Base-by-base conservation (phyloP, 768 basidiomycete species). In the Pisolithus tinctorius region DNA sequence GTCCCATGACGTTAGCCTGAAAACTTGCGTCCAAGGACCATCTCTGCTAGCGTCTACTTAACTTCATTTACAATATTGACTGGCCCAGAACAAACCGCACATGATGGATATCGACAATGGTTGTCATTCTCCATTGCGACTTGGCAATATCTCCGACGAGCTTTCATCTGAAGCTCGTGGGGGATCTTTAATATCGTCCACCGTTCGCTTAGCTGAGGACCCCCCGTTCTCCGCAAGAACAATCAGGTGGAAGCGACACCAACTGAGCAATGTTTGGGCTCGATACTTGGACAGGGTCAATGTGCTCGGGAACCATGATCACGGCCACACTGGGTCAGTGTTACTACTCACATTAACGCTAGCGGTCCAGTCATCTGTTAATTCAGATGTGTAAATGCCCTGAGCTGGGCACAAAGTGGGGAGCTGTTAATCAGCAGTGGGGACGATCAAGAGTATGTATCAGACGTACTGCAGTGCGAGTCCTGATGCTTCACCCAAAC, bases 341-440 rank as follows among this genome's bases (percentile, higher is more conserved):
- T 13, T 14, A 56, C 30, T 17, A 7, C n/a, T 49, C 29, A 16
- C 27, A 14, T 16, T 44, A 44, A 17, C 23, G 10, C 17, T n/a
- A 17, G 23, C 16, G 29, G 11, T 30, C 25, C 39, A 9, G 41
- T n/a, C 9, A 17, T 17, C n/a, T n/a, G n/a, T 36, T 6, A 20
- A 54, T 20, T n/a, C 47, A 87, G 86, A 49, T 89, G 87, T 57
- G 85, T 88, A 29, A 91, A 90, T 60, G 84, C 88, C 30, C 58
- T 89, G 34, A 83, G 80, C 54, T 90, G 88, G 88, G 79, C 84
- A 2, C 71, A 71, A 45, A 74, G 79, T 49, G 88, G 86, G 2
- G 75, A 82, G 50, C 55, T 86, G 14, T 70, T 90, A 38, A 63
- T 91, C 17, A 84, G 77, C 57, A 83, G 80, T 20, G 85, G 87